Conservation (phyloP, 2,329 filamentous ascomycete genomes). For the Trichoderma koningii region DNA sequence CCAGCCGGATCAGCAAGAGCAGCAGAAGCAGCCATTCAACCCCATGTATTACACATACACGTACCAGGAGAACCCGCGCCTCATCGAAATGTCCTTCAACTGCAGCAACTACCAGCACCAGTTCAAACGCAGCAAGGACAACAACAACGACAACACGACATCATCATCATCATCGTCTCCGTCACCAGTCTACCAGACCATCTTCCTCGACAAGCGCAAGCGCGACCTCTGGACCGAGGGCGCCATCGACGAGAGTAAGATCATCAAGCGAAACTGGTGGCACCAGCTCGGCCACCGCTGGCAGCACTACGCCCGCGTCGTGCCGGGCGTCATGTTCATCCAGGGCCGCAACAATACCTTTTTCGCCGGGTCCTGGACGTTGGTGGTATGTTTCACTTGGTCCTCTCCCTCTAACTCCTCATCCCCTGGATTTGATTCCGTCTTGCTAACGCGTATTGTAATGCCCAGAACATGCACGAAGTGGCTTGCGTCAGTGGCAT, state of each 20-base stretch:
- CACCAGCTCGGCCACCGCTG: conserved; percentile 66
- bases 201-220: conserved; percentile 63
- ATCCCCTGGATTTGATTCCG: no score
- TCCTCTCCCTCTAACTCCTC: no score
- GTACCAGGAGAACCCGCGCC: conserved; percentile 56
- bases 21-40: conserved; percentile 56
- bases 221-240: conserved; percentile 59
- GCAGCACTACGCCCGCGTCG: conserved; percentile 65
- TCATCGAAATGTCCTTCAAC: conserved; percentile 72
- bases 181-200: conserved; percentile 68
- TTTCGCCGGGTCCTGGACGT: conserved; percentile 68
- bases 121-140: conserved; percentile 49
- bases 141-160: neutral
- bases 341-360: conserved; percentile 65
- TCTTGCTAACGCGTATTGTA: no score
- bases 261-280: conserved; percentile 68
- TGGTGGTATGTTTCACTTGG: conserved; percentile 54
- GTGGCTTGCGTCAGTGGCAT: conserved; percentile 71
- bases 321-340: conserved; percentile 72
- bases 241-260: conserved; percentile 60
- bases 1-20: conserved; percentile 39
- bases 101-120: conserved; percentile 76
- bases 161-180: conserved; percentile 27
- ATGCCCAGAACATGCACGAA: conserved; percentile 63
- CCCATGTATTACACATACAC: conserved; percentile 68